Evolutionary conservation across 306 rosid genomes (phyloP).

Genomic region (Rosa multiflora): DNA sequence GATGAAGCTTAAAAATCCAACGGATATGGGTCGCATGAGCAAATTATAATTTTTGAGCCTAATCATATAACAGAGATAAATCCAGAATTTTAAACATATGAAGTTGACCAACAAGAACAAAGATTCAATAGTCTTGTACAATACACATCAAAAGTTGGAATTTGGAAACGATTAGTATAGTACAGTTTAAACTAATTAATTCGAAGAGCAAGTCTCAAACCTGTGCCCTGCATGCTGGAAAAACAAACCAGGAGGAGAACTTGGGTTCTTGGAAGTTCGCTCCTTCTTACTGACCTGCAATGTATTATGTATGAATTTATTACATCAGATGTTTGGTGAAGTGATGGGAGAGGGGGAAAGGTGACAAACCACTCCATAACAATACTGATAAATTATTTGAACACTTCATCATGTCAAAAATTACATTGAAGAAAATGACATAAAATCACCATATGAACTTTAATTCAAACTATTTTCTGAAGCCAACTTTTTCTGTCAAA

Average conservation of each 20-base stretch:
- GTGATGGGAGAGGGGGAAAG: not conserved
- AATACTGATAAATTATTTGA: not conserved
- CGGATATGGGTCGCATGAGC: no score
- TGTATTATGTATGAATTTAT: not conserved
- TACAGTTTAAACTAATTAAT: not conserved
- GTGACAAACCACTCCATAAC: not conserved
- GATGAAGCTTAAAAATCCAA: no score
- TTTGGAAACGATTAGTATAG: not conserved
- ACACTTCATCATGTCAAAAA: not conserved
- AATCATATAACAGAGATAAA: not conserved
- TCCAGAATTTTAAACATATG: not conserved
- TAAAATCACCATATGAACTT: not conserved
- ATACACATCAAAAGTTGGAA: not conserved
- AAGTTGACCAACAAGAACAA: not conserved
- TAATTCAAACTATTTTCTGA: not conserved
- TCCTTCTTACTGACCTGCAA: conserved; percentile 82
- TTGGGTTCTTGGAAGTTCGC: conserved; percentile 59
- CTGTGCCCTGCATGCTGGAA: conserved; percentile 99
- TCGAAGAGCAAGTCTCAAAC: conserved; percentile 34
- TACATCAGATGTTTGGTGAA: not conserved
- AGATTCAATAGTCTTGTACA: not conserved
- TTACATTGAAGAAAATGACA: not conserved
- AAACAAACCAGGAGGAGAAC: conserved; percentile 80
- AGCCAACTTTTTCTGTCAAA: not conserved
- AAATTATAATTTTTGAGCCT: not conserved